These are phyloP conservation scores for Sapria himalayana DNA, from an alignment of 345 rosid species.

Conservation along the genomic window DNA sequence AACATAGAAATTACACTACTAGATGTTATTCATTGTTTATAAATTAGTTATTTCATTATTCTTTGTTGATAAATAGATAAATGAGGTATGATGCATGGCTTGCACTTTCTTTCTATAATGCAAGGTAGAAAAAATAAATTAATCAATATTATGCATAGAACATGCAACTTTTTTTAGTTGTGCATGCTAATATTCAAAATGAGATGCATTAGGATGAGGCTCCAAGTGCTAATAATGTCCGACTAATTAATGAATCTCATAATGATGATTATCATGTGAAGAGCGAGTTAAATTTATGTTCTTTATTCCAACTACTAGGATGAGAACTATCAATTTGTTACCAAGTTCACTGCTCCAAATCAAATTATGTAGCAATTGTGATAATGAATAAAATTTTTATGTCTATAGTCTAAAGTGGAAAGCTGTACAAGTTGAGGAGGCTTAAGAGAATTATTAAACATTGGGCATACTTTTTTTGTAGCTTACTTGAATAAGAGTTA, in stretches of 20 bases:
- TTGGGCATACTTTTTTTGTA: slow-evolving; percentile 60
- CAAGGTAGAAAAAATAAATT: not conserved
- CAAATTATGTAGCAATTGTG: slow-evolving; percentile 19
- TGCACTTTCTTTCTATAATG: slow-evolving; percentile 1
- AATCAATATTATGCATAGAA: too few species aligned
- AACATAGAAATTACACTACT: too few species aligned
- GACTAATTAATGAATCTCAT: slow-evolving; percentile 5
- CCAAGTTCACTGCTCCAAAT: slow-evolving; percentile 38
- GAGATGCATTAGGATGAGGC: too few species aligned
- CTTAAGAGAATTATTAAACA: slow-evolving; percentile 17
- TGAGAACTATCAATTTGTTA: slow-evolving; percentile 43
- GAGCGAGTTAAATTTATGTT: slow-evolving; percentile 19
- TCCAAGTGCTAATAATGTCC: not conserved
- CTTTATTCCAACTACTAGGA: slow-evolving; percentile 36
- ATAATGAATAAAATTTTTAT: slow-evolving; percentile 16
- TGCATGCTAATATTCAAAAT: too few species aligned
- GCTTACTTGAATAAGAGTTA: slow-evolving; percentile 50
- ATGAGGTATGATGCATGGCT: slow-evolving; percentile 3
- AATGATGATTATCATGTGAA: slow-evolving; percentile 6
- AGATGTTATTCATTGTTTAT: too few species aligned
- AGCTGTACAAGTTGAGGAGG: slow-evolving; percentile 17
- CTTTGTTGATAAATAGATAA: too few species aligned
- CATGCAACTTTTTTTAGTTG: too few species aligned
- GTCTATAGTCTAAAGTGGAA: slow-evolving; percentile 13
- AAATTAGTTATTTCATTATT: too few species aligned